phyloP scores from a whole-genome alignment of 2,329 filamentous ascomycete genomes.

The Trichophyton rubrum region DNA sequence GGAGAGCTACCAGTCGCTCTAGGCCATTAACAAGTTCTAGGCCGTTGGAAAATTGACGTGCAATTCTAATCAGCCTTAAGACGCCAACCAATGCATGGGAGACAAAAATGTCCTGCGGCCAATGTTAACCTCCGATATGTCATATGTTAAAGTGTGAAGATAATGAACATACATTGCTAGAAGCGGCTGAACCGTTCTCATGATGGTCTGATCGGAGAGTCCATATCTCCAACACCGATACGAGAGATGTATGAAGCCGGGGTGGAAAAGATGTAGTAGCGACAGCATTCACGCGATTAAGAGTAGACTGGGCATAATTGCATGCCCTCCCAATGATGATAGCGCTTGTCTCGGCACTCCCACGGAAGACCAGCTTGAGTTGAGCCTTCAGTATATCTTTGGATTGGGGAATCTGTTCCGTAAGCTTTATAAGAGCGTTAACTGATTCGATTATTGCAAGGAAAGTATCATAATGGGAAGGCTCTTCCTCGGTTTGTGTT shows the following conservation, averaged over 20 bases:
- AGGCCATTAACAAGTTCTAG: slow-evolving; percentile 14
- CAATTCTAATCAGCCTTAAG: slow-evolving; percentile 18
- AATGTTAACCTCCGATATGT: neutral
- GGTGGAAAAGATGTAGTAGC: slow-evolving; percentile 4
- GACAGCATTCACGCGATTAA: neutral
- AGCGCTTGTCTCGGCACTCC: slow-evolving; percentile 25
- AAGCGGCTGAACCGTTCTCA: slow-evolving; percentile 23
- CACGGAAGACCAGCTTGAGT: slow-evolving; percentile 28
- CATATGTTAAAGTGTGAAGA: slow-evolving; percentile 1
- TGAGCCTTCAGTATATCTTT: slow-evolving; percentile 23
- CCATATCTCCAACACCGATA: slow-evolving; percentile 27
- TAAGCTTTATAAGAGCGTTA: slow-evolving; percentile 6
- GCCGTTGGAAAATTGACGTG: slow-evolving; percentile 14
- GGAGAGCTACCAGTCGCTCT: slow-evolving; percentile 29
- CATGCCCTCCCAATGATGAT: slow-evolving; percentile 17
- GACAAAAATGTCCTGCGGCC: slow-evolving; percentile 15
- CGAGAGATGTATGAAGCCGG: slow-evolving; percentile 24
- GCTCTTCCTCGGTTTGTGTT: no score
- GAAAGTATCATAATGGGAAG: neutral
- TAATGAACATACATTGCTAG: slow-evolving; percentile 22
- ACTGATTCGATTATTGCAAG: slow-evolving; percentile 8
- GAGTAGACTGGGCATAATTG: neutral
- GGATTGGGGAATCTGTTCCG: slow-evolving; percentile 10
- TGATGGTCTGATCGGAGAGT: slow-evolving; percentile 25
- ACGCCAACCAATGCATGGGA: slow-evolving; percentile 19